Conservation (phyloP, 2,329 filamentous ascomycete species). For the Cordyceps javanica region DNA sequence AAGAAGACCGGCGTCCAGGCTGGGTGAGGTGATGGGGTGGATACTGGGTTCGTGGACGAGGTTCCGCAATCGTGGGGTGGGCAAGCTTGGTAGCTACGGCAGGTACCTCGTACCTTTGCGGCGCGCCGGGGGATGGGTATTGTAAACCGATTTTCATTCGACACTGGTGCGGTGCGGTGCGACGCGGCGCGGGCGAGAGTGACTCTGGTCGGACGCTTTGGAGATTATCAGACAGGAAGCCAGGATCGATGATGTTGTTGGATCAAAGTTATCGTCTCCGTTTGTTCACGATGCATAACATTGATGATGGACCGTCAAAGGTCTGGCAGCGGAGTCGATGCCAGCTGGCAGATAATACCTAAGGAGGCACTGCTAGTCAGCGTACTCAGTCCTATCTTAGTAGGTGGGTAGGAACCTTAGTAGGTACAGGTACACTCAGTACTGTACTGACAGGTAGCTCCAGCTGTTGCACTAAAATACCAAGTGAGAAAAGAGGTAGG, state of each 20-base stretch:
- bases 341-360: neutral
- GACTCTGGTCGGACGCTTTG: neutral
- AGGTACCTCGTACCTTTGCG: neutral
- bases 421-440: too few species aligned
- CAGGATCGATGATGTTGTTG: neutral
- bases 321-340: neutral
- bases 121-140: neutral
- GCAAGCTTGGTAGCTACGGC: neutral
- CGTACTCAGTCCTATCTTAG: too few species aligned
- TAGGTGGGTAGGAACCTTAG: too few species aligned
- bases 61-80: slow-evolving; percentile 13
- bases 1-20: neutral
- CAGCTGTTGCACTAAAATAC: too few species aligned
- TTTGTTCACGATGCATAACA: neutral
- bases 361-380: too few species aligned
- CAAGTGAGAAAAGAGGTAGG: too few species aligned
- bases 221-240: neutral
- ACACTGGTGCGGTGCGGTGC: too few species aligned
- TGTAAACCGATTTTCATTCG: neutral
- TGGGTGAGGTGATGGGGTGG: slow-evolving; percentile 8
- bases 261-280: neutral
- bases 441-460: neutral
- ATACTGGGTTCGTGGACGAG: slow-evolving; percentile 7
- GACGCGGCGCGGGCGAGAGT: too few species aligned
- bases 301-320: neutral